Base-by-base conservation (phyloP, 179 eudicot genomes). In the Amaranthus tricolor region DNA sequence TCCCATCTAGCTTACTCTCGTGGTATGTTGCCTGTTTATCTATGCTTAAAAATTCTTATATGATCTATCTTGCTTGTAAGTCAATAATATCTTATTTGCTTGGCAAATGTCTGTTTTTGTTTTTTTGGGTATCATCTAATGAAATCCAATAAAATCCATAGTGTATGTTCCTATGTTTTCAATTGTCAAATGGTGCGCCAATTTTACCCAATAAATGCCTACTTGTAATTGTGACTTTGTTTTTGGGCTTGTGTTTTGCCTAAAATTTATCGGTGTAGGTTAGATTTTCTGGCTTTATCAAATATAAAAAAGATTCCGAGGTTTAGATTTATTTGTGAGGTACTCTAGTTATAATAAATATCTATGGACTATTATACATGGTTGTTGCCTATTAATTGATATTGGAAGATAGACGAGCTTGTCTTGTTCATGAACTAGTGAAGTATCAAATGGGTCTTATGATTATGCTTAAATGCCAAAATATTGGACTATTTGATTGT, bases 11-110 rank as follows among this genome's bases (percentile, higher is more conserved):
- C 73, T 7, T 21, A 57, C n/a, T 4, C 73, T 14, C 73, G 4
- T 55, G 62, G 73, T 70, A 70, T 54, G 73, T 70, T 20, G 45
- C 10, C 40, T 11, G 66, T 62, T 10, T 24, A 10, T 62, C 60
- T 68, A 72, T 62, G 79, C 16, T 68, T 11, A 31, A 77, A 68
- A 68, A 7, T 19, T 15, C 31, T 68, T 11, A 21, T 7, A 68
- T 5, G 43, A 6, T 16, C 14, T 21, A 2, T 51, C 7, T 13
- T 52, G 31, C 57, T 52, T 68, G 12, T 52, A 52, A 20, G 43
- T 51, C 59, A 19, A 51, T 51, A 8, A 10, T 62, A 62, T 7
- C 2, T 31, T 52, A 21, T 68, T 17, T n/a, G n/a, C n/a, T n/a
- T 52, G 45, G 8, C 40, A 19, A 47, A 66, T 47, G 53, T 66